phyloP scores from a whole-genome alignment of 2,329 filamentous ascomycete genomes.

The Pseudogymnoascus sp. region DNA sequence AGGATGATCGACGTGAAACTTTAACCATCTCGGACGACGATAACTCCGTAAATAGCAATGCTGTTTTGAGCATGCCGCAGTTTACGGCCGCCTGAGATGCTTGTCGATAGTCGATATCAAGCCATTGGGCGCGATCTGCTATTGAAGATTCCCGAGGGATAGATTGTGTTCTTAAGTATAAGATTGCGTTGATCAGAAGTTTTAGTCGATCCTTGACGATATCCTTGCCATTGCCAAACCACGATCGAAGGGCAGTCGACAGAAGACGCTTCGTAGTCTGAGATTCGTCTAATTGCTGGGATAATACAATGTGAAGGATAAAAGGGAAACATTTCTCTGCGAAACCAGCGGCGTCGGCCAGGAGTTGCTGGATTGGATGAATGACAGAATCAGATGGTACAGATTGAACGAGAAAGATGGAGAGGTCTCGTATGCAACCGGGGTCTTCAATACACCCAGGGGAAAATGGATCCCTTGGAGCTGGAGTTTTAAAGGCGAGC shows the following conservation, averaged over 20 bases:
- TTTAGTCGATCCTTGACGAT: constrained; percentile 55
- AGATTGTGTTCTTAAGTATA: constrained; percentile 82
- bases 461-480: constrained; percentile 15
- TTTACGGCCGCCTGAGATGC: constrained; percentile 64
- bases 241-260: constrained; percentile 57
- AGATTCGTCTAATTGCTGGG: constrained; percentile 57
- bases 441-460: constrained; percentile 35
- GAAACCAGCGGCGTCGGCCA: constrained; percentile 60
- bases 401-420: constrained; percentile 52
- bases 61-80: constrained; percentile 82
- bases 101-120: constrained; percentile 69
- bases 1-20: constrained; percentile 60
- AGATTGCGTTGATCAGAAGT: constrained; percentile 67
- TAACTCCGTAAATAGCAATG: constrained; percentile 75
- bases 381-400: constrained; percentile 60
- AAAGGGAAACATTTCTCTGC: constrained; percentile 72
- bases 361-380: constrained; percentile 57
- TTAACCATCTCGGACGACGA: constrained; percentile 49
- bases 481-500: background rate
- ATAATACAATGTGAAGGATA: constrained; percentile 73
- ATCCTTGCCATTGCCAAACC: constrained; percentile 47
- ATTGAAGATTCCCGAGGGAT: constrained; percentile 69
- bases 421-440: constrained; percentile 56
- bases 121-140: constrained; percentile 73
- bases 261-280: constrained; percentile 53